Evolutionary conservation across 441 rosid genomes (phyloP).

Genomic region (Syzygium syzygioides): DNA sequence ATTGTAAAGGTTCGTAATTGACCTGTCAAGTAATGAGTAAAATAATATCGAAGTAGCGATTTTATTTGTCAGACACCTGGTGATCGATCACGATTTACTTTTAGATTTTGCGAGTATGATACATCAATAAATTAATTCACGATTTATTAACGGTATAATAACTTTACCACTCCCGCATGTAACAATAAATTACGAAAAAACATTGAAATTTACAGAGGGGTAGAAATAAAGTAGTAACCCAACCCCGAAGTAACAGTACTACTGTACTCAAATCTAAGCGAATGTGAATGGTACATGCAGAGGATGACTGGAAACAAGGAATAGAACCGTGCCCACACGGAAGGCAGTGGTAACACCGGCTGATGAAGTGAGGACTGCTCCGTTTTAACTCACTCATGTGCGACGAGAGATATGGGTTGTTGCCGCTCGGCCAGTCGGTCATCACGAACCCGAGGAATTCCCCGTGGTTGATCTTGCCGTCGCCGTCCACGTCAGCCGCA

Average conservation of each 20-base stretch:
- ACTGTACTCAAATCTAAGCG: neutral
- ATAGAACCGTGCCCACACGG: neutral
- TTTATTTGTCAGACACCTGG: accelerated
- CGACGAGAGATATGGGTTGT: neutral
- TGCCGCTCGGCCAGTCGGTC: neutral
- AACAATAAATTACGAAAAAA: neutral
- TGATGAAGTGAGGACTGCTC: neutral
- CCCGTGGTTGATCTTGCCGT: neutral
- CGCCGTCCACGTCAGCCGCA: neutral
- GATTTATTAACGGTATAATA: neutral
- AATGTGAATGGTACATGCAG: neutral
- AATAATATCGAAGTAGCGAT: neutral
- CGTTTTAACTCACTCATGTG: neutral
- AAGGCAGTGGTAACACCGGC: neutral
- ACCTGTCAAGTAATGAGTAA: accelerated
- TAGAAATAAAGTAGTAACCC: neutral
- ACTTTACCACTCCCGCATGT: neutral
- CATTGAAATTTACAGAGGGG: neutral
- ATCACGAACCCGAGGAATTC: neutral
- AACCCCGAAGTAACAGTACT: neutral
- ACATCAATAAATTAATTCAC: too few species aligned
- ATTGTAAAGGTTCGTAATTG: neutral
- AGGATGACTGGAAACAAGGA: neutral
- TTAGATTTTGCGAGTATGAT: too few species aligned
- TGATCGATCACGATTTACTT: too few species aligned